Evolutionary conservation across 177 flowering plant species (phyloP), one percentile per base, ranked within the genome.

Genomic region (Vitis hybrid): DNA sequence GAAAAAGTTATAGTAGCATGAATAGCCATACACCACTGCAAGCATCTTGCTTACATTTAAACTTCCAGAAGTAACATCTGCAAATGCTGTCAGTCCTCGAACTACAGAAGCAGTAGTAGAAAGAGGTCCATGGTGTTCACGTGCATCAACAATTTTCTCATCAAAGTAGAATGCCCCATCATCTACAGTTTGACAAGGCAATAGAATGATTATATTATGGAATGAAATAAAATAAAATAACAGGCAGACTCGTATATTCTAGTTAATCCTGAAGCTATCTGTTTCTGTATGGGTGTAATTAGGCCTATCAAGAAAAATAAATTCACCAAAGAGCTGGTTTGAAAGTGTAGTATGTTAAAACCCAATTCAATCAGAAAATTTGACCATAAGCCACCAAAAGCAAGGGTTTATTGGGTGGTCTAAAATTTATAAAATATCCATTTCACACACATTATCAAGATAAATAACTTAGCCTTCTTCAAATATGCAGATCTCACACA

Each of bases 81-180:
- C 82, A 89, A 90, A 87, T 60, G 93, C 80, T 50, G 90, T 81
- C 31, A 93, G 49, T 48, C 99, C 99, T 64, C 84, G 91, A 60
- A 94, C 86, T 53, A 94, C 95, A 11, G 98, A 84, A 19, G 97
- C 77, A 20, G 97, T 83, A 13, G 97, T 88, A 62, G 97, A 85
- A 67, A 96, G 82, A 72, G 98, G 89, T 63, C 91, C 89, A 52
- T 81, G 86, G 74, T 91, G 75, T 53, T 86, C 90, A 68, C 33
- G 79, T 33, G 82, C 84, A 83, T 83, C 90, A 67, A 87, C 82
- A 73, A 80, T 67, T 77, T 93, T 93, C 70, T 95, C 98, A 80
- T 91, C 93, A 65, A 96, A 96, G 79, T 86, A 93, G 50, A 77
- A 80, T 64, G 95, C 69, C 58, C 97, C 98, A 78, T 94, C 97